These are phyloP conservation scores for Pyrenochaeta sp. DNA, from an alignment of 2,329 filamentous ascomycete genomes.

Conservation along the genomic window DNA sequence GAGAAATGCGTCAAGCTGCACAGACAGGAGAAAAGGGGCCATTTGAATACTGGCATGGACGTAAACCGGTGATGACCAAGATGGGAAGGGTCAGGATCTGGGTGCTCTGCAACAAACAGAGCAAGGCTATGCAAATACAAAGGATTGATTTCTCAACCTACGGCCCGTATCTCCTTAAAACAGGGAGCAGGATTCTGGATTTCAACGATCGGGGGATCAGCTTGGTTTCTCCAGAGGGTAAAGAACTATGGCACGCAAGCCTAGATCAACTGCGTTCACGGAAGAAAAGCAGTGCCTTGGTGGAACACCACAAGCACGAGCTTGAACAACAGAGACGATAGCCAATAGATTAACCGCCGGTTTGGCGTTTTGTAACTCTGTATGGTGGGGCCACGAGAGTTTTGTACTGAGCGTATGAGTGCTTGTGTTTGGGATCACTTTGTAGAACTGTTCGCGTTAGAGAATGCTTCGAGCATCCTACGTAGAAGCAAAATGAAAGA, in stretches of 20 bases:
- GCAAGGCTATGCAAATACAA: neutral
- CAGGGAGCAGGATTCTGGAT: neutral
- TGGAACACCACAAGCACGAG: constrained; percentile 1
- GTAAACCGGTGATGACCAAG: neutral
- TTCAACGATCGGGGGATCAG: neutral
- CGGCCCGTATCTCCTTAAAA: neutral
- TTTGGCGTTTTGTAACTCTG: neutral
- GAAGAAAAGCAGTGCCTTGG: neutral
- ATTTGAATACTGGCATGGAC: constrained; percentile 1
- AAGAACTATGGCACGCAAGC: constrained; percentile 2
- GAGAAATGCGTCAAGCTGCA: neutral
- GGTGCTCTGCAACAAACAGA: neutral
- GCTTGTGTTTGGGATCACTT: neutral
- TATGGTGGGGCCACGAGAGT: neutral
- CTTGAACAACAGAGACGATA: neutral
- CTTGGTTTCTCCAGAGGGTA: neutral
- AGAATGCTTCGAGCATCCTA: neutral
- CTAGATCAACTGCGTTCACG: neutral
- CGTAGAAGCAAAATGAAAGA: neutral
- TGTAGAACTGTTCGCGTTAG: neutral
- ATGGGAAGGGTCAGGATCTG: constrained; percentile 2
- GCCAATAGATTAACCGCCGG: neutral
- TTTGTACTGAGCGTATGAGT: neutral
- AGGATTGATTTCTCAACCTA: neutral
- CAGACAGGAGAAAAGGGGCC: neutral